These are phyloP conservation scores for Dictyostelium purpureum DNA, from an alignment of 78 protist genomes.

Conservation along the genomic window DNA sequence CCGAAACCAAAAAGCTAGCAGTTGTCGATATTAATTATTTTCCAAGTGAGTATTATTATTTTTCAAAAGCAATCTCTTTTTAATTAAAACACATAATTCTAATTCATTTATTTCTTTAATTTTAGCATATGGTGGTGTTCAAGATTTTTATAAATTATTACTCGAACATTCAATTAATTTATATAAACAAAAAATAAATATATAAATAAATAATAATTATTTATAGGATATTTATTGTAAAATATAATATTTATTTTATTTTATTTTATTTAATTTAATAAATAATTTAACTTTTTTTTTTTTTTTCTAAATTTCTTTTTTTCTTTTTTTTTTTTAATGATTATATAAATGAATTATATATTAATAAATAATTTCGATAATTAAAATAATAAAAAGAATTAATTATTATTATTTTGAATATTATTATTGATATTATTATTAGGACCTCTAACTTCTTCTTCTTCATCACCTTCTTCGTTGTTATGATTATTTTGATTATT, in stretches of 20 bases:
- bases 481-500: neutral
- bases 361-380: neutral
- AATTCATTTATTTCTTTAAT: neutral
- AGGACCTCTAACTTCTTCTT: neutral
- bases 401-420: neutral
- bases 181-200: neutral
- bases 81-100: neutral
- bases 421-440: neutral
- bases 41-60: constrained; percentile 46
- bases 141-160: constrained; percentile 54
- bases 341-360: neutral
- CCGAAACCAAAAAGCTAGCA: constrained; percentile 5
- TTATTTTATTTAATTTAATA: neutral
- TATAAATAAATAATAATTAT: neutral
- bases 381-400: neutral
- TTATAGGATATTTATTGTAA: neutral
- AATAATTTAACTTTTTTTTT: neutral
- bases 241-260: neutral
- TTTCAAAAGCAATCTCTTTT: neutral
- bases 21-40: constrained; percentile 76
- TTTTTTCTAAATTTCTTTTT: neutral
- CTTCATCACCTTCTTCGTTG: neutral
- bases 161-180: constrained; percentile 35
- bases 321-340: neutral
- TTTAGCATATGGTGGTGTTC: constrained; percentile 63